A percentile compares a stretch with the other conserved stretches of the same genome.
phyloP scores from a whole-genome alignment of 495 filamentous ascomycete genomes.

The Tuber calosporum region DNA sequence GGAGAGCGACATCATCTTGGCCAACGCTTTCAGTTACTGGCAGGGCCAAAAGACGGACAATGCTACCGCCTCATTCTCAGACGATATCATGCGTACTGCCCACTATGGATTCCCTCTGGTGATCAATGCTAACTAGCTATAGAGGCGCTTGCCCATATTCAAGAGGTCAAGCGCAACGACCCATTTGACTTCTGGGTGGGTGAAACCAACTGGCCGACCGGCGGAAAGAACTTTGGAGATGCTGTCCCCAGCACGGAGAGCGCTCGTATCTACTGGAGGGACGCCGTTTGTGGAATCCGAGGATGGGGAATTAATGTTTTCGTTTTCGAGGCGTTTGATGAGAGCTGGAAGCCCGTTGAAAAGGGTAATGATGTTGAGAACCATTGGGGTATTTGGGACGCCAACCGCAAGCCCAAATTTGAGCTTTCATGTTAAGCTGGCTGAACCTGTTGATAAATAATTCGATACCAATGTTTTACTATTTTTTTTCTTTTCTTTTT shows the following conservation, averaged over 20 bases:
- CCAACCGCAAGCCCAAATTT: conserved; percentile 58
- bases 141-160: conserved; percentile 62
- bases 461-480: not conserved
- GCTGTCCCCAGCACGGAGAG: conserved; percentile 57
- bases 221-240: conserved; percentile 57
- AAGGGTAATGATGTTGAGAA: conserved; percentile 69
- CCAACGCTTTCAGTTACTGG: conserved; percentile 84
- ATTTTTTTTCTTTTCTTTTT: not conserved
- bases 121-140: conserved; percentile 10
- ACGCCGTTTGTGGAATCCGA: conserved; percentile 63
- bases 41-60: conserved; percentile 59
- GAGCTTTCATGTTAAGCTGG: conserved; percentile 48
- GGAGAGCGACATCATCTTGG: conserved; percentile 59
- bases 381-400: conserved; percentile 68
- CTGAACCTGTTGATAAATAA: not conserved
- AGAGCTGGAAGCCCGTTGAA: conserved; percentile 61
- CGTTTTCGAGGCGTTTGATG: conserved; percentile 69
- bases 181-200: conserved; percentile 65
- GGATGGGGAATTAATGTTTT: conserved; percentile 70
- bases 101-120: not conserved
- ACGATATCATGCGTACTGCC: conserved; percentile 55
- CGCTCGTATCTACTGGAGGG: conserved; percentile 57
- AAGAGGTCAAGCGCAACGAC: conserved; percentile 52
- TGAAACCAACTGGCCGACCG: conserved; percentile 58
- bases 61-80: conserved; percentile 62